Conservation (phyloP, 176 grass and related monocot species). For the Tuctoria greenei region DNA sequence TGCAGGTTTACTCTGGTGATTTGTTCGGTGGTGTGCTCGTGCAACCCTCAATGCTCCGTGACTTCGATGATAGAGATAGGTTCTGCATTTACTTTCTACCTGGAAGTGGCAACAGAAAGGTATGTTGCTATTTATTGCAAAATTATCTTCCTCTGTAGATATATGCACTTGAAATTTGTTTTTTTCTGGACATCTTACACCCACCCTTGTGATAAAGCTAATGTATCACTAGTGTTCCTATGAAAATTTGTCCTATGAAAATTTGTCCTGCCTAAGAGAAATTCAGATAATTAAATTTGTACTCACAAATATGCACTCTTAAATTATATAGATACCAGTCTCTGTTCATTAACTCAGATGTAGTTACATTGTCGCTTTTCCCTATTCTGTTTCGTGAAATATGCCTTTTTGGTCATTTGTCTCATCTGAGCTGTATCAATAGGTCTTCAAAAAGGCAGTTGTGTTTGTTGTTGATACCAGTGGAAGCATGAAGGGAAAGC, state of each 20-base stretch:
- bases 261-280: neutral
- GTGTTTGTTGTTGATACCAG: slow-evolving; percentile 95
- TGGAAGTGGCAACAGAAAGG: slow-evolving; percentile 83
- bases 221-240: neutral
- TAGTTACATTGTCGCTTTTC: neutral
- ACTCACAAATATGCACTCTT: neutral
- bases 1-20: slow-evolving; percentile 72
- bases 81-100: slow-evolving; percentile 91
- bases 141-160: slow-evolving; percentile 23
- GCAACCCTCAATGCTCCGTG: slow-evolving; percentile 63
- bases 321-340: neutral
- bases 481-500: slow-evolving; percentile 91
- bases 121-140: slow-evolving; percentile 30
- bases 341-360: neutral
- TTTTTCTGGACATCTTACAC: neutral
- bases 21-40: slow-evolving; percentile 72
- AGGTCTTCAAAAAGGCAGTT: slow-evolving; percentile 81
- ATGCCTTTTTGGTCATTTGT: slow-evolving; percentile 15
- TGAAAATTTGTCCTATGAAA: neutral
- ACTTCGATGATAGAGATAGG: slow-evolving; percentile 77
- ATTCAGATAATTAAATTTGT: too few relatives aligned
- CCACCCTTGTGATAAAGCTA: slow-evolving; percentile 16
- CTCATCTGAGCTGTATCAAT: slow-evolving; percentile 30
- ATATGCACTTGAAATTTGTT: slow-evolving; percentile 6
- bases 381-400: neutral